Evolutionary conservation across 306 rosid species (phyloP), one percentile per base, ranked within the genome.

Genomic region (Vachellia collinsii): DNA sequence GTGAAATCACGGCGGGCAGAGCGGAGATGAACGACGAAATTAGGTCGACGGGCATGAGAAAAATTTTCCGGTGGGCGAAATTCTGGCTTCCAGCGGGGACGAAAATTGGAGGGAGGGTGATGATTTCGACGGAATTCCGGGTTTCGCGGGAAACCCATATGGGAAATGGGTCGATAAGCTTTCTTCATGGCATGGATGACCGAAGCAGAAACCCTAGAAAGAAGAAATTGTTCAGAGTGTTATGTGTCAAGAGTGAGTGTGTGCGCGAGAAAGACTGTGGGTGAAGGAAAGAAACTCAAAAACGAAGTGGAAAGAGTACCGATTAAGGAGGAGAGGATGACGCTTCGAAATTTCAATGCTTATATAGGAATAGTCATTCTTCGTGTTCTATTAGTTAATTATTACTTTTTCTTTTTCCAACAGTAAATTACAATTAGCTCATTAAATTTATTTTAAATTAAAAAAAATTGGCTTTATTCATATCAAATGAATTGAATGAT

Each of bases 21-120:
- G 34, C 81, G 79, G 16, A 94, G 88, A 25, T 80, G 23, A 39
- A 91, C 74, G 20, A 83, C 58, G 72, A 93, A 93, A 79, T 88
- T 87, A 0, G 86, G 82, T 0, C 16, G 78, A 11, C 4, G 16
- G 0, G 5, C 6, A 50, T 37, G 56, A 12, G 75, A 8, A 29
- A 70, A 14, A 4, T 51, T 74, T 12, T 43, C 86, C 3, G 83
- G 88, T 3, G 86, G 58, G 22, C 51, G 62, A 5, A 69, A 70
- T n/a, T 73, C 54, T 3, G 84, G 20, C 3, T 37, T 67, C 71
- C 77, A 48, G 29, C n/a, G 20, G 3, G 89, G 66, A 0, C 77
- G 79, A 25, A 42, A 78, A 75, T 17, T 34, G 19, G 29, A 20
- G 39, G 77, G 50, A 11, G 5, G 34, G 51, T 23, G 50, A 10